Conservation (phyloP, 1,284 basidiomycete genomes). For the Leccinum subrobustum region DNA sequence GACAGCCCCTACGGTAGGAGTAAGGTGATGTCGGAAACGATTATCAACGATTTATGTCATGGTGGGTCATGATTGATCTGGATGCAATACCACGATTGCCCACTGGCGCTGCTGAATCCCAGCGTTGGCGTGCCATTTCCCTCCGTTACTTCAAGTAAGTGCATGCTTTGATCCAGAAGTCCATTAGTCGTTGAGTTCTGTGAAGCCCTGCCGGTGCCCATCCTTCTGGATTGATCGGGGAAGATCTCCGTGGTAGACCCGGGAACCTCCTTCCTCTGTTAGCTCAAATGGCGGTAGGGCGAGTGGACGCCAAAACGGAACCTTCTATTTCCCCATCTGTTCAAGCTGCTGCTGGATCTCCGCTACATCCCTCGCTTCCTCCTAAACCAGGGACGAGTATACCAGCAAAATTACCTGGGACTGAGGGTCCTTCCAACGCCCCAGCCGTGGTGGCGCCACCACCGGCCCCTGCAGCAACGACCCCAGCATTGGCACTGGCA, state of each 20-base stretch:
- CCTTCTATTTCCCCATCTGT: slow-evolving; percentile 3
- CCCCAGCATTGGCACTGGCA: slow-evolving; percentile 11
- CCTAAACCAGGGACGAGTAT: slow-evolving; percentile 41
- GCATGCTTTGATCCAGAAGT: not conserved
- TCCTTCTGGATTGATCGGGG: slow-evolving; percentile 93
- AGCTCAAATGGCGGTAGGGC: slow-evolving; percentile 94
- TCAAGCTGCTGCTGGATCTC: slow-evolving; percentile 34
- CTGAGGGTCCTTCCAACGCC: slow-evolving; percentile 19
- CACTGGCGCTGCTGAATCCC: slow-evolving; percentile 55
- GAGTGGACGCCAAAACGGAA: slow-evolving; percentile 61
- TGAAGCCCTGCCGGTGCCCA: slow-evolving; percentile 92
- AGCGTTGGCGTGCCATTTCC: slow-evolving; percentile 77
- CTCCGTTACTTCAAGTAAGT: slow-evolving; percentile 96
- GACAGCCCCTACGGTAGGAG: slow-evolving; percentile 95
- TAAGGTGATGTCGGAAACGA: slow-evolving; percentile 92
- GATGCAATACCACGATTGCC: slow-evolving; percentile 10
- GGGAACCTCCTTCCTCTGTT: slow-evolving; percentile 94
- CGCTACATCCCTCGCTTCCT: slow-evolving; percentile 67
- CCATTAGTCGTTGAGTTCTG: slow-evolving; percentile 1
- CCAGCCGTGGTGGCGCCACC: slow-evolving; percentile 1
- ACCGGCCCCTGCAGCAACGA: slow-evolving; percentile 14
- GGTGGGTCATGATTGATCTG: slow-evolving; percentile 43
- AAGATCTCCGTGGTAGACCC: slow-evolving; percentile 93
- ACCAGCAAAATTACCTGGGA: slow-evolving; percentile 33
- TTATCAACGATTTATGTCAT: slow-evolving; percentile 88